Base-by-base conservation (phyloP, 2,329 filamentous ascomycete species). In the Plenodomus tracheiphilus region DNA sequence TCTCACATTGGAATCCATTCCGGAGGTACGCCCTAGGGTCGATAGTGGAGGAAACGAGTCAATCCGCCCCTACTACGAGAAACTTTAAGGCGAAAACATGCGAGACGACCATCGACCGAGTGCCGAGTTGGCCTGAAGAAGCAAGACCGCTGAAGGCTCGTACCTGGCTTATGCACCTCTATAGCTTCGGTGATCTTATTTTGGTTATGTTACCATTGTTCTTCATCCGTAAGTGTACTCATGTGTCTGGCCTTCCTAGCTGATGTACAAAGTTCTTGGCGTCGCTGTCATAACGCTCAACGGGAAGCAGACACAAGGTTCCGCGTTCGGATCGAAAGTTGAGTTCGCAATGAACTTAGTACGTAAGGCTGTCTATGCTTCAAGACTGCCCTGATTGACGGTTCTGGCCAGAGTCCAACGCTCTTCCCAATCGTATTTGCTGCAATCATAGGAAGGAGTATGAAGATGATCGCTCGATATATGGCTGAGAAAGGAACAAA, bases 371-470 rank as follows among this genome's bases (percentile, higher is more conserved):
- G 22, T 25, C 10, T 25, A 5, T 25, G 22, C 5, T 5, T 10
- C 22, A 25, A 37, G n/a, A n/a, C n/a, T n/a, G n/a, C n/a, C n/a
- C 20, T 43, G 37, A 11, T 32, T 10, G 28, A 10, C 13, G 22
- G 30, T 22, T 17, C 15, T 18, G 37, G 17, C 11, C 28, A 69
- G 62, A 64, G 68, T 15, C 70, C 71, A 2, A 71, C 70, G 0
- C 46, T 74, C 9, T 73, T 69, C 28, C 71, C 70, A 0, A 70
- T 74, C 11, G 22, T 71, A 0, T 73, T 73, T 34, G 68, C 70
- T 0, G 70, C 71, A 0, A 66, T 74, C 0, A 54, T 47, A 21
- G 70, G 70, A 1, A 53, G 66, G 9, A 69, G 69, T 16, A 61
- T 72, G 54, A 71, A 71, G 37, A 71, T 69, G 59, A 62, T 72